Evolutionary conservation across 225 moss, liverwort and hornwort genomes (phyloP).

Genomic region (Physcomitrium patens): DNA sequence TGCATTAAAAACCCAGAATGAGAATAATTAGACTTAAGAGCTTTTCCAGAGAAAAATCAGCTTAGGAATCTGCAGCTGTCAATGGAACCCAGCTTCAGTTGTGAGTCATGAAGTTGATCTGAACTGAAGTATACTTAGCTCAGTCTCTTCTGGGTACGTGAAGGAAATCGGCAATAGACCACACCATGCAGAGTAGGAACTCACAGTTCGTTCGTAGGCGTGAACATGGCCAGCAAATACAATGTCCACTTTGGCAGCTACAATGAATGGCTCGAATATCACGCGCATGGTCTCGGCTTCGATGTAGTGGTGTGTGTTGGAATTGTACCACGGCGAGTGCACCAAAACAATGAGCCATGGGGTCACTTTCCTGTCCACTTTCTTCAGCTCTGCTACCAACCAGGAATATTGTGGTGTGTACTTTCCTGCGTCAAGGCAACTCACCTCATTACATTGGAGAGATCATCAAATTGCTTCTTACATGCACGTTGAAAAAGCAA

Average conservation of each 20-base stretch:
- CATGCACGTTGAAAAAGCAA: no score
- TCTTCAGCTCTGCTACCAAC: constrained; percentile 18
- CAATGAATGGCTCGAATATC: constrained; percentile 50
- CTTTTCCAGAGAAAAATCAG: neutral
- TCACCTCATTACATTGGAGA: neutral
- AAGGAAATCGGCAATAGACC: neutral
- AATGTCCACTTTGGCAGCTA: constrained; percentile 57
- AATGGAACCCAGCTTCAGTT: no score
- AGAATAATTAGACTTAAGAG: neutral
- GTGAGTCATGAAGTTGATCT: no score
- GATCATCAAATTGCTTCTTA: neutral
- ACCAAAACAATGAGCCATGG: constrained; percentile 59
- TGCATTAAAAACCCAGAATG: constrained; percentile 11
- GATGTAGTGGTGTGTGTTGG: constrained; percentile 51
- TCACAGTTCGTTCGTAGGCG: constrained; percentile 74
- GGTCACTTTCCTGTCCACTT: constrained; percentile 55
- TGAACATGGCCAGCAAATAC: constrained; percentile 79
- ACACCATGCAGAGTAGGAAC: neutral
- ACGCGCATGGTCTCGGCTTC: constrained; percentile 66
- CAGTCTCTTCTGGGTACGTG: no score
- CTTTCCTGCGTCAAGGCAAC: constrained; percentile 38
- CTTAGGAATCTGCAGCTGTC: no score
- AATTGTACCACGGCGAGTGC: constrained; percentile 70
- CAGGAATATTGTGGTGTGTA: constrained; percentile 49
- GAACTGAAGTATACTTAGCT: no score